A percentile compares a stretch with the other conserved stretches of the same genome.
These are phyloP conservation scores for Bathelium albidoporum DNA, from an alignment of 495 filamentous ascomycete genomes.

Conservation along the genomic window DNA sequence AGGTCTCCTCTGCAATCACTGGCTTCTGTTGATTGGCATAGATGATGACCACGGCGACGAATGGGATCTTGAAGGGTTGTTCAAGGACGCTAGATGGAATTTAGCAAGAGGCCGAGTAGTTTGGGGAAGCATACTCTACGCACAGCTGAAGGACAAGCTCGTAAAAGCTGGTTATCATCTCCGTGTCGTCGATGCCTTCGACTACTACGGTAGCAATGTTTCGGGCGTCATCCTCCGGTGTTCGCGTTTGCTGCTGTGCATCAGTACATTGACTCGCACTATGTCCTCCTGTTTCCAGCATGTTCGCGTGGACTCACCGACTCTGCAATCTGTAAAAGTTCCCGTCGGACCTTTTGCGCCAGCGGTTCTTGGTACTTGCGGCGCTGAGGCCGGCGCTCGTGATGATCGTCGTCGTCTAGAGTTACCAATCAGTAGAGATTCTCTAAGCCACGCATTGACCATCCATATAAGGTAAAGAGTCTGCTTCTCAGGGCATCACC, in stretches of 20 bases:
- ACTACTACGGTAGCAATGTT: constrained; percentile 65
- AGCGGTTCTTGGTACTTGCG: constrained; percentile 73
- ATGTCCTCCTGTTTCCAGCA: background rate
- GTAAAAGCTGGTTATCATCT: constrained; percentile 56
- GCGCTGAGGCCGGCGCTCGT: constrained; percentile 58
- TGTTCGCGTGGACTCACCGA: constrained; percentile 30
- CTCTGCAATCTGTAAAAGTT: constrained; percentile 76
- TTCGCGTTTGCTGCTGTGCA: background rate
- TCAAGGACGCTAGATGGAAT: constrained; percentile 45
- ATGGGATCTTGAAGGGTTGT: constrained; percentile 94
- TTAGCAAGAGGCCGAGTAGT: constrained; percentile 12
- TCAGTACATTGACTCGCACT: background rate
- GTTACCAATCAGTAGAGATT: constrained; percentile 13
- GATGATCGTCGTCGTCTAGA: constrained; percentile 60
- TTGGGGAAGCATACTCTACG: constrained; percentile 15
- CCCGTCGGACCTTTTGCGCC: constrained; percentile 63
- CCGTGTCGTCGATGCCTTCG: constrained; percentile 73
- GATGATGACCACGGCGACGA: constrained; percentile 71
- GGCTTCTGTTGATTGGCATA: constrained; percentile 62
- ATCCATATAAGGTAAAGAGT: too few species aligned
- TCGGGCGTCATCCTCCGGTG: constrained; percentile 67
- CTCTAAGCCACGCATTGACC: background rate
- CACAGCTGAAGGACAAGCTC: constrained; percentile 66
- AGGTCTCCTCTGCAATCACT: constrained; percentile 57
- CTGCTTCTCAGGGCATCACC: too few species aligned